Percentiles rank a stretch among this genome's conserved stretches.
Evolutionary conservation across 2,329 filamentous ascomycete genomes (phyloP).

Genomic region (Beauveria asiatica): DNA sequence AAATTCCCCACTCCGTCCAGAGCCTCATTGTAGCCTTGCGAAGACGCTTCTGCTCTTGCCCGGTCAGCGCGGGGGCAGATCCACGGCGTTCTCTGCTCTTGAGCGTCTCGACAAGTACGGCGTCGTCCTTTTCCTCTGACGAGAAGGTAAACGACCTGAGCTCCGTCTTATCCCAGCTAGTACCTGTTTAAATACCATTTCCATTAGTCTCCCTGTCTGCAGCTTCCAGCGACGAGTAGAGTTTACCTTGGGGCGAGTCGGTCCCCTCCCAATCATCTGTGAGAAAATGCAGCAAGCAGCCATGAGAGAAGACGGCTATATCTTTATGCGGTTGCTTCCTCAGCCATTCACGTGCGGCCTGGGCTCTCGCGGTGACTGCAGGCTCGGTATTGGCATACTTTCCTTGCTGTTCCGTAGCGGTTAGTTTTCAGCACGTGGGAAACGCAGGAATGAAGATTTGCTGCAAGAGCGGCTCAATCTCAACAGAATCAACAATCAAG

Average conservation of each 20-base stretch:
- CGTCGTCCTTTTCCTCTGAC: slow-evolving; percentile 28
- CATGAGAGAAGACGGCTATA: slow-evolving; percentile 66
- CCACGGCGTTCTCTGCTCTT: not conserved
- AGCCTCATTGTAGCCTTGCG: slow-evolving; percentile 9
- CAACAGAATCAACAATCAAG: too few relatives aligned
- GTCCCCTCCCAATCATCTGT: slow-evolving; percentile 63
- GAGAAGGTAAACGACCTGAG: slow-evolving; percentile 52
- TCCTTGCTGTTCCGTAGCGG: slow-evolving; percentile 15
- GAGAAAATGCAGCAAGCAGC: slow-evolving; percentile 68
- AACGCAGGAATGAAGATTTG: not conserved
- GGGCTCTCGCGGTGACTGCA: slow-evolving; percentile 48
- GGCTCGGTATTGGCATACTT: slow-evolving; percentile 29
- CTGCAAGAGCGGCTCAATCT: too few relatives aligned
- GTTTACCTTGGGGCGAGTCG: slow-evolving; percentile 25
- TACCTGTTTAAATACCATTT: slow-evolving; percentile 34
- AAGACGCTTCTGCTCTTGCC: slow-evolving; percentile 30
- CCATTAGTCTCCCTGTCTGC: too few relatives aligned
- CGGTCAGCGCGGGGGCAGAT: slow-evolving; percentile 28
- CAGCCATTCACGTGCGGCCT: slow-evolving; percentile 47
- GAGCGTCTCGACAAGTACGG: not conserved
- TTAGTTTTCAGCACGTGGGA: not conserved
- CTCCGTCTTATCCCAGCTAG: slow-evolving; percentile 61
- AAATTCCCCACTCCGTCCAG: not conserved
- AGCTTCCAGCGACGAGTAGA: not conserved
- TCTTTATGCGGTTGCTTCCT: slow-evolving; percentile 41